Percentiles rank a stretch among this genome's conserved stretches.
Evolutionary conservation across 2,329 filamentous ascomycete species (phyloP).

Genomic region (Trichoderma gracile): DNA sequence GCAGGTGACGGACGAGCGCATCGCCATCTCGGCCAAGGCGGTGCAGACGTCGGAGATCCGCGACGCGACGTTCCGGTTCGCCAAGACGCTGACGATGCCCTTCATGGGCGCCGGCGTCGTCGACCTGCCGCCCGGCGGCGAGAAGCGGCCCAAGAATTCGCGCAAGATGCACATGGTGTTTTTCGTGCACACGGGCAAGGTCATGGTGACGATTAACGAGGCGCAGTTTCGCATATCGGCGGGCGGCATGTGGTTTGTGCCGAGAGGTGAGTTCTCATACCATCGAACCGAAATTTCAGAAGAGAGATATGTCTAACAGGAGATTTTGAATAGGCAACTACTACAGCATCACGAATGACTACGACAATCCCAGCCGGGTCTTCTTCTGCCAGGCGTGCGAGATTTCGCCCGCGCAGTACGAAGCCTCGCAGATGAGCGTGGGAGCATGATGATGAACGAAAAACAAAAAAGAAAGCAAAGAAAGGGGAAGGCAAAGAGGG

Average conservation of each 20-base stretch:
- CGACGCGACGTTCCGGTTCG: slow-evolving; percentile 77
- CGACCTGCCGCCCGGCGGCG: slow-evolving; percentile 77
- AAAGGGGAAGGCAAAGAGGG: no score
- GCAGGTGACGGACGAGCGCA: slow-evolving; percentile 54
- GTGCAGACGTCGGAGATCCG: slow-evolving; percentile 61
- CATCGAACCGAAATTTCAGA: no score
- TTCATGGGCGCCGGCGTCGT: slow-evolving; percentile 92
- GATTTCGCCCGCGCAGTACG: slow-evolving; percentile 35
- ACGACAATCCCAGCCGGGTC: slow-evolving; percentile 68
- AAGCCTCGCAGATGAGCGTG: slow-evolving; percentile 18
- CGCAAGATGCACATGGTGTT: slow-evolving; percentile 97
- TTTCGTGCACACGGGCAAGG: slow-evolving; percentile 81
- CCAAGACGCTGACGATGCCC: slow-evolving; percentile 78
- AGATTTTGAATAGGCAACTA: slow-evolving; percentile 68
- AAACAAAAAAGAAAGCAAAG: background rate
- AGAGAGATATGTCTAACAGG: background rate
- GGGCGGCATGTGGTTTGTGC: slow-evolving; percentile 92
- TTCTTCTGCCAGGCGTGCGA: slow-evolving; percentile 93
- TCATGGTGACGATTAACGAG: slow-evolving; percentile 75
- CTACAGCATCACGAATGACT: slow-evolving; percentile 86
- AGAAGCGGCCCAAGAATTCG: slow-evolving; percentile 89
- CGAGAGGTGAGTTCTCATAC: slow-evolving; percentile 68
- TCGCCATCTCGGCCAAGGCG: slow-evolving; percentile 57
- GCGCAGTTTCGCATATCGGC: slow-evolving; percentile 79
- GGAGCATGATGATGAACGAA: background rate